A percentile compares a stretch with the other conserved stretches of the same genome.
phyloP scores from a whole-genome alignment of 2,329 filamentous ascomycete species.

The Microsporum ferrugineum region DNA sequence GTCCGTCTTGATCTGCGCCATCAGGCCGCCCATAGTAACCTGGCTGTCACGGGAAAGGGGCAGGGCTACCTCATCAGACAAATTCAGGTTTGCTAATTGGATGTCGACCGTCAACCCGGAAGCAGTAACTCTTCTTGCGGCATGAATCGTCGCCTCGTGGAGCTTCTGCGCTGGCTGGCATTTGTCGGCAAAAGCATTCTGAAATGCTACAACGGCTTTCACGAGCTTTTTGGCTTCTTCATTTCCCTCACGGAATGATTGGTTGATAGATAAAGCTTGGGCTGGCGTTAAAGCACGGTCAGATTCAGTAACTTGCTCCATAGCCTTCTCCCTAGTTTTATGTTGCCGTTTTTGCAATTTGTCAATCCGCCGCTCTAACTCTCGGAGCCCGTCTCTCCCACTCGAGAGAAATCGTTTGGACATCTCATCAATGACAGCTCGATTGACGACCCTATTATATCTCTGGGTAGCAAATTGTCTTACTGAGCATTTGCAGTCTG shows the following conservation, averaged over 20 bases:
- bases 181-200: background rate
- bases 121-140: background rate
- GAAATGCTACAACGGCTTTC: background rate
- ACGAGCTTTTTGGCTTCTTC: slow-evolving; percentile 12
- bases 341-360: background rate
- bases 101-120: background rate
- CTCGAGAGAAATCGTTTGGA: slow-evolving; percentile 51
- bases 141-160: background rate
- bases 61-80: background rate
- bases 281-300: too few relatives aligned
- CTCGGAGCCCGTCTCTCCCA: slow-evolving; percentile 35
- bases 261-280: slow-evolving; percentile 10
- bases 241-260: slow-evolving; percentile 8
- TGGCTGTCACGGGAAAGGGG: background rate
- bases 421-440: slow-evolving; percentile 50
- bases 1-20: background rate
- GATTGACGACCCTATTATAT: slow-evolving; percentile 52
- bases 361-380: slow-evolving; percentile 14
- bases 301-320: slow-evolving; percentile 5
- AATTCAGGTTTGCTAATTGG: background rate
- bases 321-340: slow-evolving; percentile 22
- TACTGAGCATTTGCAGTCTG: slow-evolving; percentile 49
- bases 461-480: slow-evolving; percentile 40
- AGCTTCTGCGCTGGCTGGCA: background rate
- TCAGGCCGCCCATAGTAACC: background rate